Conservation (phyloP, 306 rosid genomes). For the Castanopsis chinensis region DNA sequence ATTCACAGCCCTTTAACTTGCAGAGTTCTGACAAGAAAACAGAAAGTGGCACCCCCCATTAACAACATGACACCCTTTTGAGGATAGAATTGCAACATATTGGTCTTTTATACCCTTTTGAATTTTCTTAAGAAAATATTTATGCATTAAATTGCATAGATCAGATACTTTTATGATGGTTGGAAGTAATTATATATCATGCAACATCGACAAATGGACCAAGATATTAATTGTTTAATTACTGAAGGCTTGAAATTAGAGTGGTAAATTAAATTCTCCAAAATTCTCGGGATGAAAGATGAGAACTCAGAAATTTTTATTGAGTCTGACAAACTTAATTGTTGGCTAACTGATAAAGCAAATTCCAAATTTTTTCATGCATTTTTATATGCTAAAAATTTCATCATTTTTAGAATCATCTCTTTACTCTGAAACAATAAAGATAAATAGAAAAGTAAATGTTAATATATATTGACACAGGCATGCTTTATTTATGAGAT, state of each 20-base stretch:
- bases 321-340: not conserved
- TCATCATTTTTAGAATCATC: not conserved
- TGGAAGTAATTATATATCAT: not conserved
- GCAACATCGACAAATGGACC: not conserved
- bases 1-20: too few species aligned
- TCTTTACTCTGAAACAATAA: not conserved
- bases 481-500: not conserved
- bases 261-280: not conserved
- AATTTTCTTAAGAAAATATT: not conserved
- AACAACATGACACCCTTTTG: too few species aligned
- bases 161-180: not conserved
- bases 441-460: not conserved
- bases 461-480: not conserved
- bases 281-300: not conserved
- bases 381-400: not conserved
- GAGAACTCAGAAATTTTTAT: not conserved
- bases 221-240: not conserved
- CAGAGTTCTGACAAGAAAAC: too few species aligned
- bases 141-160: not conserved
- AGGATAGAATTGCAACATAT: not conserved
- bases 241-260: not conserved
- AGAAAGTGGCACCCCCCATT: too few species aligned
- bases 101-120: not conserved
- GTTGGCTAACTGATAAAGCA: not conserved
- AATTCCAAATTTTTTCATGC: not conserved